phyloP scores from a whole-genome alignment of 495 filamentous ascomycete species.

The Apiosordaria backusii region DNA sequence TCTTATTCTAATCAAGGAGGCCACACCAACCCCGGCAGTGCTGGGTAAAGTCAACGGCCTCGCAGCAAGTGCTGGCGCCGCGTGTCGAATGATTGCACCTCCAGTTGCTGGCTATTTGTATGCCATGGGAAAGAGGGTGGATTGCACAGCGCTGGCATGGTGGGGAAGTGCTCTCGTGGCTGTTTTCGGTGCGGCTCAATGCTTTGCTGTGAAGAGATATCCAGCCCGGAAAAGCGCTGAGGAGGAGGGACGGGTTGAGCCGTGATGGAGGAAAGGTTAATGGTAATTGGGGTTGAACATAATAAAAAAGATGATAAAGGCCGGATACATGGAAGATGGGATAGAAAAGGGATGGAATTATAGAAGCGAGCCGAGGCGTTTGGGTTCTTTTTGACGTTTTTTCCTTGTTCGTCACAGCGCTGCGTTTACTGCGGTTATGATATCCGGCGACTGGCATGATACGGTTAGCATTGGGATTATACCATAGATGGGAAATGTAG shows the following conservation, averaged over 20 bases:
- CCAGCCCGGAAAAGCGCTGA: constrained; percentile 5
- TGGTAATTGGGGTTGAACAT: background rate
- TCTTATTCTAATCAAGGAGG: constrained; percentile 80
- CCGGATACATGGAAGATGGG: background rate
- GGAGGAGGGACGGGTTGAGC: background rate
- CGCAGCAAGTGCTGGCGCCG: constrained; percentile 73
- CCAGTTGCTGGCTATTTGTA: constrained; percentile 75
- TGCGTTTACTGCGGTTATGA: background rate
- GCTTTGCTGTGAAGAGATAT: constrained; percentile 59
- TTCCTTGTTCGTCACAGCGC: background rate
- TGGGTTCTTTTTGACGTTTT: background rate
- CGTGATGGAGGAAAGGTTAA: background rate
- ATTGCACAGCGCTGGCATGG: constrained; percentile 75
- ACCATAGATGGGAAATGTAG: background rate
- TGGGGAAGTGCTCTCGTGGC: constrained; percentile 71
- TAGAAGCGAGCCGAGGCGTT: background rate
- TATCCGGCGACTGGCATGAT: background rate
- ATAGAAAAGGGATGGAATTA: background rate
- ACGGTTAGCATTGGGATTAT: background rate
- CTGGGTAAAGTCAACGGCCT: constrained; percentile 80
- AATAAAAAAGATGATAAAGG: background rate
- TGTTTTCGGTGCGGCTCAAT: constrained; percentile 62
- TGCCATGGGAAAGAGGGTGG: constrained; percentile 59
- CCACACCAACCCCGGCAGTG: constrained; percentile 60
- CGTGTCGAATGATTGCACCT: constrained; percentile 70